phyloP scores from a whole-genome alignment of 2,329 filamentous ascomycete genomes.

The Furcasterigmium sp. region DNA sequence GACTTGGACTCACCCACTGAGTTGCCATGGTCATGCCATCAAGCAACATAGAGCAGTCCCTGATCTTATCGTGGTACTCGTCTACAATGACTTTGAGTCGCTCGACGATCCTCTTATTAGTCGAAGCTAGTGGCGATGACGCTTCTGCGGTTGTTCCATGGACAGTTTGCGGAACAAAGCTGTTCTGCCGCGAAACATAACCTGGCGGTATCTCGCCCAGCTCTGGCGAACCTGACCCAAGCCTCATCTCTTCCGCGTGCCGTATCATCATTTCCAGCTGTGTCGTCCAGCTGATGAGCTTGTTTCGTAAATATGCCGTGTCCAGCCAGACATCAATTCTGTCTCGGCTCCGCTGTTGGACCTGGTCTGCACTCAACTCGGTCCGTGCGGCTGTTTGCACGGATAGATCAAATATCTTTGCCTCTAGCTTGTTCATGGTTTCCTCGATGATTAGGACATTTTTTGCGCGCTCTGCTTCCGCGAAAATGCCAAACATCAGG shows the following conservation, averaged over 20 bases:
- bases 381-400: neutral
- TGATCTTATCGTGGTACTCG: constrained; percentile 24
- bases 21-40: constrained; percentile 28
- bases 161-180: neutral
- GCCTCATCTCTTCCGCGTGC: constrained; percentile 10
- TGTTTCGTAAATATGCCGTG: constrained; percentile 17
- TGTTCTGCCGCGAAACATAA: too few relatives aligned
- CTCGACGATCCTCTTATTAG: constrained; percentile 11
- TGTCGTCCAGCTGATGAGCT: constrained; percentile 17
- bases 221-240: neutral
- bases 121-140: neutral
- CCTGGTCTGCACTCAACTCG: constrained; percentile 1
- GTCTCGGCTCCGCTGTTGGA: constrained; percentile 6
- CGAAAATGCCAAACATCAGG: constrained; percentile 21
- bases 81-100: constrained; percentile 16
- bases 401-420: constrained; percentile 15
- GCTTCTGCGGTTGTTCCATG: neutral
- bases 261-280: constrained; percentile 16
- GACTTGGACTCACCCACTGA: constrained; percentile 26
- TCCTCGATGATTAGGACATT: constrained; percentile 13
- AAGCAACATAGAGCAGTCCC: constrained; percentile 25
- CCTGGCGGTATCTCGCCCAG: too few relatives aligned
- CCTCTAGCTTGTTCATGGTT: constrained; percentile 16
- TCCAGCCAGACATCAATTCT: constrained; percentile 18
- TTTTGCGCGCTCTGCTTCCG: constrained; percentile 21